Conservation (phyloP, 2,329 filamentous ascomycete species). For the Nigrospora sphaerica region DNA sequence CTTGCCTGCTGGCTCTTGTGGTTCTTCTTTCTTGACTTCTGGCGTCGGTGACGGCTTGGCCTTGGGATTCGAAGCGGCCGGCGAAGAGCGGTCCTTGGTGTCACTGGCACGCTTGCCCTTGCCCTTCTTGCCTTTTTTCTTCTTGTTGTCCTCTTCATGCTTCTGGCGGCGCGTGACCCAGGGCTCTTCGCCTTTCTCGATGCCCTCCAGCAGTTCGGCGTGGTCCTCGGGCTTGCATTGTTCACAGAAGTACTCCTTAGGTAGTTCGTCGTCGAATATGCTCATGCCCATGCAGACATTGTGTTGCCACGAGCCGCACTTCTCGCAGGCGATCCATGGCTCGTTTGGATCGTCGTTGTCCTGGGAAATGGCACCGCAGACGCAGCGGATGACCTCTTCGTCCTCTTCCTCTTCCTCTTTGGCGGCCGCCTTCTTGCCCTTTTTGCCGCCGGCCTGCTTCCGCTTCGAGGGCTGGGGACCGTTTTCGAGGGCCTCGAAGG, state of each 20-base stretch:
- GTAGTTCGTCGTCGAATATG: constrained; percentile 69
- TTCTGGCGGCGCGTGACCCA: constrained; percentile 68
- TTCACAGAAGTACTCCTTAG: constrained; percentile 88
- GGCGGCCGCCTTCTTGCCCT: constrained; percentile 58
- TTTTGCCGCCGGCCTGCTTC: constrained; percentile 38
- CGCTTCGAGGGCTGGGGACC: constrained; percentile 46
- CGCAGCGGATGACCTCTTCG: constrained; percentile 77
- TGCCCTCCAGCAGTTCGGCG: constrained; percentile 68
- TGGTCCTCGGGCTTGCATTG: constrained; percentile 80
- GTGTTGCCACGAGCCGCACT: constrained; percentile 92
- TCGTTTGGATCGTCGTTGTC: constrained; percentile 72
- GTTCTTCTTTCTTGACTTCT: constrained; percentile 39
- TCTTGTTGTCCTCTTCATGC: constrained; percentile 56
- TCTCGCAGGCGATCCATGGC: constrained; percentile 94
- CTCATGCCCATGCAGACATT: constrained; percentile 89
- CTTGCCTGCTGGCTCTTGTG: constrained; percentile 27
- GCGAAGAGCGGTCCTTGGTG: constrained; percentile 40
- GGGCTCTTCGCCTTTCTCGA: constrained; percentile 73
- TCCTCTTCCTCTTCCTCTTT: constrained; percentile 39
- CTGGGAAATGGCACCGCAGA: constrained; percentile 78
- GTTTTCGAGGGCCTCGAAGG: constrained; percentile 68
- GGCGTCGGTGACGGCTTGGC: constrained; percentile 29
- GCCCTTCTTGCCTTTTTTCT: constrained; percentile 55
- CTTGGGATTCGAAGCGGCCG: constrained; percentile 30
- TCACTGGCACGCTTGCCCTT: constrained; percentile 63